Evolutionary conservation across 352 stramenopile species (phyloP).

Genomic region (Phytophthora parvispora): DNA sequence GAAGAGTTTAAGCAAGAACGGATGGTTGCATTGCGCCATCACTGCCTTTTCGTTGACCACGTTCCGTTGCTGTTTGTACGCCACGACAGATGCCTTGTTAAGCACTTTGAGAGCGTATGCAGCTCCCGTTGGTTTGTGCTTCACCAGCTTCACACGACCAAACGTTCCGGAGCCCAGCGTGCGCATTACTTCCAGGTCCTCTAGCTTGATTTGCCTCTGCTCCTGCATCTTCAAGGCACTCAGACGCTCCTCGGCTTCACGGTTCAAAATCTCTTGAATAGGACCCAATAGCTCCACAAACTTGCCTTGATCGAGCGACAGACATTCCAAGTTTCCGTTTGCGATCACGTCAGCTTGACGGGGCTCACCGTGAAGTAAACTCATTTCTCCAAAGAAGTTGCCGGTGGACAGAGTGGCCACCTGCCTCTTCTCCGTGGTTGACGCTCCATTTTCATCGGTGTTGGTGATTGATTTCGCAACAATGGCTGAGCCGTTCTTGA

Average conservation of each 20-base stretch:
- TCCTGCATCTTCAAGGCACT: slow-evolving; percentile 40
- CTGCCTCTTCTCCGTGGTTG: slow-evolving; percentile 35
- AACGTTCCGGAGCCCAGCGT: slow-evolving; percentile 97
- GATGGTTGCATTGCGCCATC: slow-evolving; percentile 95
- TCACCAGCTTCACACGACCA: slow-evolving; percentile 95
- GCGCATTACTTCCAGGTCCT: slow-evolving; percentile 85
- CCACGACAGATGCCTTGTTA: slow-evolving; percentile 95
- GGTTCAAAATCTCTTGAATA: slow-evolving; percentile 77
- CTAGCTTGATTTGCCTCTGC: slow-evolving; percentile 57
- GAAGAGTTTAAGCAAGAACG: slow-evolving; percentile 98
- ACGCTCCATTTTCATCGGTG: slow-evolving; percentile 30
- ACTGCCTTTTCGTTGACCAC: slow-evolving; percentile 98
- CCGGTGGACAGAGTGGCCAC: slow-evolving; percentile 69
- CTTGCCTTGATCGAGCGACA: slow-evolving; percentile 88
- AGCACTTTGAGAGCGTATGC: slow-evolving; percentile 96
- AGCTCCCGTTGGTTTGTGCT: slow-evolving; percentile 74
- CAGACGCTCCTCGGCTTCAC: slow-evolving; percentile 69
- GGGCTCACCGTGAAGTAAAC: slow-evolving; percentile 66
- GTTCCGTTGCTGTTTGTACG: slow-evolving; percentile 97
- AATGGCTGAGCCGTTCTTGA: slow-evolving; percentile 74
- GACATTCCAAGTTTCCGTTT: slow-evolving; percentile 83
- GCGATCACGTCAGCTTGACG: slow-evolving; percentile 79
- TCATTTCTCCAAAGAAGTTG: slow-evolving; percentile 82
- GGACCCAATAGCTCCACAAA: slow-evolving; percentile 90
- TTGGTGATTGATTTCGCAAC: slow-evolving; percentile 56